Evolutionary conservation across 148 eudicot genomes (phyloP).

Genomic region (Spergularia marina): DNA sequence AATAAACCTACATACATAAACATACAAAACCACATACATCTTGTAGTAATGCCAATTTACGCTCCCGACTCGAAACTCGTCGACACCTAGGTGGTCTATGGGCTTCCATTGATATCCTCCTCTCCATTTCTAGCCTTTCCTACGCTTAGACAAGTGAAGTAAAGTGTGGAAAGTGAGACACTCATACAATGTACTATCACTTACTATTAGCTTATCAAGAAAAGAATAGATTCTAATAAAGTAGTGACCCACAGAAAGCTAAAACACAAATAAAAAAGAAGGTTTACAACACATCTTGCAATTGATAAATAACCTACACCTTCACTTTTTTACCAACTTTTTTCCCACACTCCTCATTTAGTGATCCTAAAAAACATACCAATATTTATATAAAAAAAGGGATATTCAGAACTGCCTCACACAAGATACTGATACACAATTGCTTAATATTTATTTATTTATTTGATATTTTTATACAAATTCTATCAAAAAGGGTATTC

Average conservation of each 20-base stretch:
- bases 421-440: not conserved
- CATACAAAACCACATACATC: conserved; percentile 38
- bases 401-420: conserved; percentile 2
- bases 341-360: conserved; percentile 15
- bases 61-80: conserved; percentile 39
- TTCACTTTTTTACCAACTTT: conserved; percentile 9
- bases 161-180: not conserved
- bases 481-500: not conserved
- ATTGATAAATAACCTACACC: conserved; percentile 8
- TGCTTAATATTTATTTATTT: not conserved
- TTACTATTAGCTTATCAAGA: conserved; percentile 34
- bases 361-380: conserved; percentile 14
- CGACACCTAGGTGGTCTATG: conserved; percentile 38
- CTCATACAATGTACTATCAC: not conserved
- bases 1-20: not conserved
- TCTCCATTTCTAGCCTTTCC: conserved; percentile 42
- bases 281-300: not conserved
- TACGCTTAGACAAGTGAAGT: conserved; percentile 24
- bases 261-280: conserved; percentile 15
- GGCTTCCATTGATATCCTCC: conserved; percentile 35
- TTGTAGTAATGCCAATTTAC: conserved; percentile 59
- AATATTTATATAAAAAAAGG: not conserved
- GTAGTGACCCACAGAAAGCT: conserved; percentile 21
- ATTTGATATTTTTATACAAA: not conserved
- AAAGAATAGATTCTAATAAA: conserved; percentile 37